These are phyloP conservation scores for Lachnellula subtilissima DNA, from an alignment of 2,329 filamentous ascomycete genomes.

Conservation along the genomic window DNA sequence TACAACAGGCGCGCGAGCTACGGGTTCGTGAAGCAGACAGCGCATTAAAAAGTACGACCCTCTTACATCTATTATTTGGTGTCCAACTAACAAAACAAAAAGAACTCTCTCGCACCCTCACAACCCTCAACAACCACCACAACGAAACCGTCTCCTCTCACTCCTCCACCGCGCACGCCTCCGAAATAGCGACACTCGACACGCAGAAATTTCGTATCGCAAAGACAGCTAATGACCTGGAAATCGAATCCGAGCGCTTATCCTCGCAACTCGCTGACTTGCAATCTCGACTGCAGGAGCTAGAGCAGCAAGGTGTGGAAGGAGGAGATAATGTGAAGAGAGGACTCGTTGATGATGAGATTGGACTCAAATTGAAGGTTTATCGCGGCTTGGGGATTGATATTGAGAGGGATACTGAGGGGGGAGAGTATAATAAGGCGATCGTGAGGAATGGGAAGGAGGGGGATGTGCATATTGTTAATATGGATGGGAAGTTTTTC, in stretches of 20 bases:
- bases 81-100: slow-evolving; percentile 12
- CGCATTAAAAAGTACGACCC: slow-evolving; percentile 52
- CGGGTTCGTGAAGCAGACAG: slow-evolving; percentile 67
- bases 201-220: slow-evolving; percentile 91
- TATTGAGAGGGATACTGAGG: slow-evolving; percentile 66
- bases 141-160: slow-evolving; percentile 69
- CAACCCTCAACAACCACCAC: slow-evolving; percentile 70
- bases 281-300: slow-evolving; percentile 67
- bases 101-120: slow-evolving; percentile 69
- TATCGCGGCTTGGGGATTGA: slow-evolving; percentile 90
- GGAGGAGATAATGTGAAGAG: slow-evolving; percentile 44
- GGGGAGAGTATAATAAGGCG: slow-evolving; percentile 78
- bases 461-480: slow-evolving; percentile 91
- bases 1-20: slow-evolving; percentile 78
- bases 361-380: slow-evolving; percentile 75
- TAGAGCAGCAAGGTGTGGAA: slow-evolving; percentile 84
- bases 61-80: slow-evolving; percentile 21
- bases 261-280: slow-evolving; percentile 73
- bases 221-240: slow-evolving; percentile 83
- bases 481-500: slow-evolving; percentile 93
- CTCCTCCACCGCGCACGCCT: slow-evolving; percentile 74
- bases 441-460: slow-evolving; percentile 80
- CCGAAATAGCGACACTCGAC: slow-evolving; percentile 79
- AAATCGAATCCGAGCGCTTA: slow-evolving; percentile 93
- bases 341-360: slow-evolving; percentile 57